Evolutionary conservation across 352 stramenopile genomes (phyloP), one percentile per base, ranked within the genome.

Genomic region (Globisporangium okanoganense): DNA sequence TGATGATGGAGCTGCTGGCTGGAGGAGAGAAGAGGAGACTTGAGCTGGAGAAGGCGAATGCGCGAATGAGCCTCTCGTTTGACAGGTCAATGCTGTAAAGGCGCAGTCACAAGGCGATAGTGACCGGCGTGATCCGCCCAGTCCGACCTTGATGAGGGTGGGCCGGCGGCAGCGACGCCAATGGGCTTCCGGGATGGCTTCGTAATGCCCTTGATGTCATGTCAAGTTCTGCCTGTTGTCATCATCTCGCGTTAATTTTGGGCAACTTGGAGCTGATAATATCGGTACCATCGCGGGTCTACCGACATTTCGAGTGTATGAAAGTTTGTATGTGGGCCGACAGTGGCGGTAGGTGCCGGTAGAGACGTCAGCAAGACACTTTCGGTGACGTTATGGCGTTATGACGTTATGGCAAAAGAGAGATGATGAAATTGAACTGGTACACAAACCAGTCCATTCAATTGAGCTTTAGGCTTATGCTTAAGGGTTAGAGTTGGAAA

Each of bases 11-110:
- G 43, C 16, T 49, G 22, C n/a, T 50, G 44, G n/a, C n/a, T n/a
- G n/a, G n/a, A n/a, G n/a, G n/a, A n/a, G n/a, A n/a, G n/a, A n/a
- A 22, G 12, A 20, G 24, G 45, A 44, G 52, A 27, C 52, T 58
- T 58, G 52, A 24, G 52, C 52, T 24, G 52, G 7, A 49, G 52
- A n/a, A 25, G 9, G 52, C 18, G 40, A 58, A 58, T 48, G 31
- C 22, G 35, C 14, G 52, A 58, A 58, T 58, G 52, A 35, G 29
- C 29, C 5, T 18, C 49, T 43, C 18, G 49, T 27, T 56, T 56
- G 8, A 29, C 49, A 56, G 9, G 25, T 56, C 49, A 18, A 9
- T 16, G 10, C 49, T 20, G 29, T 29, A 43, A 41, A 56, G 49
- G 35, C 18, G 8, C 48, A 7, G 25, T 38, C 27, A 18, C 10